Base-by-base conservation (phyloP, 2,329 filamentous ascomycete genomes). In the Aureobasidium leucospermi region DNA sequence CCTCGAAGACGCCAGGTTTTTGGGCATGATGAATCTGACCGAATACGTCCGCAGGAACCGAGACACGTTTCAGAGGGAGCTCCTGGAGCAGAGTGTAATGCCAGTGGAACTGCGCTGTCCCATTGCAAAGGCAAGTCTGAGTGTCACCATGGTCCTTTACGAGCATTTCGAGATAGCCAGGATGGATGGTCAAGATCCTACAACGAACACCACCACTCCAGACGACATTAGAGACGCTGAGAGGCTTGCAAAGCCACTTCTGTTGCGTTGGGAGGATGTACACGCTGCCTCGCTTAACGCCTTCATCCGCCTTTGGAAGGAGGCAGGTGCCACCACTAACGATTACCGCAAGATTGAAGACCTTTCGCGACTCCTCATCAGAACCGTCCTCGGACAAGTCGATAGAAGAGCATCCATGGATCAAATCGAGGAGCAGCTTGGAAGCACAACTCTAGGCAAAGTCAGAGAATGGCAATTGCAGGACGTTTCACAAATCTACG, bases 1-100 rank as follows among this genome's bases (percentile, higher is more conserved):
- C 66, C 97, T 99, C 69, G 86, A 90, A 19, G 79, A 84, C 41
- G 88, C 89, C 31, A 94, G 94, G 0, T 97, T 92, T 70, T 75
- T 99, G 58, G 94, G 94, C 31, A 90, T 99, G 84, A 97, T 99
- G 92, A 94, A 99, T 71, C 75, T 99, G 68, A 90, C 91, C 2
- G 92, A 97, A 72, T 99, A 90, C 71, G 90, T 96, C 51, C 84
- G 88, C 68, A 96, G 91, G 70, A 87, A 96, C 69, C 90, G 96
- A 71, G 92, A 96, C 69, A 85, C 85, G 10, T 97, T 96, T 66
- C 92, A 96, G 71, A 96, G 96, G 75, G 79, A 96, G 66, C 65
- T 99, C 15, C 78, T 96, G 38, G 94, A 99, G 73, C 94, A 99
- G 73, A 87, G 89, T 3, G 85, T 86, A 6, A 85, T 85, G 67